These are phyloP conservation scores for Mentha longifolia DNA, from an alignment of 257 asterid genomes.

Conservation along the genomic window DNA sequence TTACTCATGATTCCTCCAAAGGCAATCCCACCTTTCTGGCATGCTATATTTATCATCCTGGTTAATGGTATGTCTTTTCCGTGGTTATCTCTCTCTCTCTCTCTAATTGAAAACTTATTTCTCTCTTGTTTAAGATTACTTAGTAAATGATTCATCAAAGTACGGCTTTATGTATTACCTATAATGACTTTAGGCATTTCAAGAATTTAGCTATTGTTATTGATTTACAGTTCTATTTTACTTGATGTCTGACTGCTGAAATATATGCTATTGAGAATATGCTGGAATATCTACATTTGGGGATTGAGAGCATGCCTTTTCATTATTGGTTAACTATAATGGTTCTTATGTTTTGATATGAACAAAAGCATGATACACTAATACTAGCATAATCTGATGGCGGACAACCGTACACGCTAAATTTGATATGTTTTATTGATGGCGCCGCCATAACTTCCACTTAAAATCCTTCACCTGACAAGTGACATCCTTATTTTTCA, in stretches of 20 bases:
- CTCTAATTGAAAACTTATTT: constrained; percentile 17
- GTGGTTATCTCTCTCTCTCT: constrained; percentile 13
- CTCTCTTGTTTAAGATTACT: background rate
- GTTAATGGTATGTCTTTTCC: constrained; percentile 66
- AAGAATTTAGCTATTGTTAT: constrained; percentile 7
- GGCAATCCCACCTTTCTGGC: constrained; percentile 92
- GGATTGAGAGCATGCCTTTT: constrained; percentile 15
- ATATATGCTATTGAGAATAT: background rate
- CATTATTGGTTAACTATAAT: background rate
- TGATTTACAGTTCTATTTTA: constrained; percentile 10
- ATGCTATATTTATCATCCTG: constrained; percentile 74
- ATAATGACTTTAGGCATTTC: constrained; percentile 10
- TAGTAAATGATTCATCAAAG: background rate
- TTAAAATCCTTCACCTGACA: background rate
- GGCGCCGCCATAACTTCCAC: background rate
- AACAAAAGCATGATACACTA: background rate
- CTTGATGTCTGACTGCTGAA: constrained; percentile 9
- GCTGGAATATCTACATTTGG: constrained; percentile 14
- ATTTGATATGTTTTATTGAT: background rate
- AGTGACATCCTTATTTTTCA: background rate
- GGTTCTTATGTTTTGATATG: constrained; percentile 10
- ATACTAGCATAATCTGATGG: constrained; percentile 1
- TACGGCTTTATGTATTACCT: background rate
- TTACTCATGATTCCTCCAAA: constrained; percentile 84
- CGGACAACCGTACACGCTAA: background rate